phyloP scores from a whole-genome alignment of 2,329 filamentous ascomycete genomes.

The Arthroderma uncinatum region DNA sequence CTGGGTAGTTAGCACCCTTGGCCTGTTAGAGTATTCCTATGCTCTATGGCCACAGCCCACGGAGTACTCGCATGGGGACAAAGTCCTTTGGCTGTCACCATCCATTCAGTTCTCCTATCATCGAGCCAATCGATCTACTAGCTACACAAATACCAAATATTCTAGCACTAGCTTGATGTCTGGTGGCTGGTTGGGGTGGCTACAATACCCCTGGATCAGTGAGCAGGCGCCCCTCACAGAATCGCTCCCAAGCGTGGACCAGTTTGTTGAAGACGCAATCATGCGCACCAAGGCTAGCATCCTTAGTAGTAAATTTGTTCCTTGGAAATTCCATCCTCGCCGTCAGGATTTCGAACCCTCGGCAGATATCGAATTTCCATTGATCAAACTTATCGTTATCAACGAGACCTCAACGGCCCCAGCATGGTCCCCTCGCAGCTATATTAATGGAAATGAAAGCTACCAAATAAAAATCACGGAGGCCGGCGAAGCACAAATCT shows the following conservation, averaged over 20 bases:
- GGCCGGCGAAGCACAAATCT: constrained; percentile 16
- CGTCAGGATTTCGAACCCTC: constrained; percentile 19
- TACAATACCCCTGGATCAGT: neutral
- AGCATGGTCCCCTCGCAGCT: constrained; percentile 11
- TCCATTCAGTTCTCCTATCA: constrained; percentile 11
- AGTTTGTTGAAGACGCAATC: constrained; percentile 16
- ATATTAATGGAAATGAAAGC: constrained; percentile 18
- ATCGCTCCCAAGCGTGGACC: neutral
- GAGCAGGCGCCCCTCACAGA: neutral
- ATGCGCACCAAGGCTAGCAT: constrained; percentile 16
- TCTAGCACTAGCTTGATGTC: neutral
- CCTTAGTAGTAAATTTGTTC: constrained; percentile 19
- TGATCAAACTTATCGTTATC: constrained; percentile 19
- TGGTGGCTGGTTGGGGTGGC: neutral
- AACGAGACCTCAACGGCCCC: constrained; percentile 10
- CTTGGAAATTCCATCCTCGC: constrained; percentile 23
- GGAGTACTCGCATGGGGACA: constrained; percentile 13
- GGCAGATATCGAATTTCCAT: neutral
- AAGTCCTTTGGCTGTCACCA: constrained; percentile 11
- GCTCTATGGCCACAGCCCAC: constrained; percentile 14
- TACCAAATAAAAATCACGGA: constrained; percentile 19
- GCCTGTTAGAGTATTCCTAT: neutral
- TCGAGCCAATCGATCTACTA: neutral
- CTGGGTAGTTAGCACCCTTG: neutral
- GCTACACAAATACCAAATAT: neutral